Conservation (phyloP, 1,139 yeast species). For the Kodamaea derodonti region DNA sequence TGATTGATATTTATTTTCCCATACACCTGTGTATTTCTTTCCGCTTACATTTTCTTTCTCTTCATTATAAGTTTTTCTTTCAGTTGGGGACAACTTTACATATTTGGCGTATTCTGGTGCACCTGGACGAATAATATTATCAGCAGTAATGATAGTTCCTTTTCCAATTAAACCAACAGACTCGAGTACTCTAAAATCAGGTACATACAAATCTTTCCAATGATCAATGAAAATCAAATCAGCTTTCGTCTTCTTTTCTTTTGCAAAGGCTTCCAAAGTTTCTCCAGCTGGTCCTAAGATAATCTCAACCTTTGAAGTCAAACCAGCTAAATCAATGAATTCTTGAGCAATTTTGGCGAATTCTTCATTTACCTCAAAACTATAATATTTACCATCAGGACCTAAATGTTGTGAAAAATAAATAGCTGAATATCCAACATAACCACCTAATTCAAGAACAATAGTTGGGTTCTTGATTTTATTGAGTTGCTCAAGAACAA, state of each 20-base stretch:
- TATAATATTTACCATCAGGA: constrained; percentile 29
- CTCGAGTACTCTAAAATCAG: constrained; percentile 43
- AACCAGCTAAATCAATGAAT: constrained; percentile 36
- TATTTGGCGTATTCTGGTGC: constrained; percentile 40
- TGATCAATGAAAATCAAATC: constrained; percentile 45
- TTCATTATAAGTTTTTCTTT: constrained; percentile 27
- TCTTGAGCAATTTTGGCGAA: constrained; percentile 30
- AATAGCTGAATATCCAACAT: constrained; percentile 43
- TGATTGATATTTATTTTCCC: constrained; percentile 43
- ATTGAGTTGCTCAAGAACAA: constrained; percentile 23
- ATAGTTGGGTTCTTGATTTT: constrained; percentile 26
- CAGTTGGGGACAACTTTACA: constrained; percentile 36
- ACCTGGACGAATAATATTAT: constrained; percentile 34
- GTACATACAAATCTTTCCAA: constrained; percentile 33
- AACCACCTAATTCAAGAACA: constrained; percentile 43
- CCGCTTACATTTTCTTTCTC: constrained; percentile 26
- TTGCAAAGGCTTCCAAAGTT: constrained; percentile 24
- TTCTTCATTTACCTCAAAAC: constrained; percentile 34
- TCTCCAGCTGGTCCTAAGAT: constrained; percentile 35
- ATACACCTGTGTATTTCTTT: constrained; percentile 30
- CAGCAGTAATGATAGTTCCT: constrained; percentile 41
- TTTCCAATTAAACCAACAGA: constrained; percentile 35
- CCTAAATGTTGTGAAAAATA: constrained; percentile 27
- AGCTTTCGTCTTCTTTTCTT: constrained; percentile 15
- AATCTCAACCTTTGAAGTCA: constrained; percentile 28